Evolutionary conservation across 768 basidiomycete species (phyloP).

Genomic region (Russula vinacea): DNA sequence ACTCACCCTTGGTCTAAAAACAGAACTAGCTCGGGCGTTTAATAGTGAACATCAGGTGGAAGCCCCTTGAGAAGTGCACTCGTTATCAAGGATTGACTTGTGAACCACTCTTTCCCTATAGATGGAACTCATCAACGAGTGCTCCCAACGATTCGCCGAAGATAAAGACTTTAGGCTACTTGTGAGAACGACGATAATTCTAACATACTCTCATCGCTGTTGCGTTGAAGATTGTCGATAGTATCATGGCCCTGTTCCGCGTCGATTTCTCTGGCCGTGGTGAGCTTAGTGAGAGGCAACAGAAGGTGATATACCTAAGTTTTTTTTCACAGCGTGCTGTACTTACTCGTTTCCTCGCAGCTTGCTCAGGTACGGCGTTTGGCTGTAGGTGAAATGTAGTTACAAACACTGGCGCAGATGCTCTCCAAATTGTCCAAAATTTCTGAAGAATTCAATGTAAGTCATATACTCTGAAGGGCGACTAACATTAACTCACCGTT

Average conservation of each 20-base stretch:
- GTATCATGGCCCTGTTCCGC: conserved; percentile 95
- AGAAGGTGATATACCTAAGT: conserved; percentile 53
- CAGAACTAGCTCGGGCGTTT: conserved; percentile 68
- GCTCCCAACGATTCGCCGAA: conserved; percentile 83
- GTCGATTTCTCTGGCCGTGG: conserved; percentile 93
- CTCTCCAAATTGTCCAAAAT: conserved; percentile 87
- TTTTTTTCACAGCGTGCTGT: conserved; percentile 4
- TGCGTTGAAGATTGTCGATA: conserved; percentile 74
- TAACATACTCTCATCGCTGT: not conserved
- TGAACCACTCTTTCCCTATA: conserved; percentile 34
- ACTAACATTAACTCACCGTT: conserved; percentile 8
- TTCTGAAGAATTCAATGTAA: conserved; percentile 86
- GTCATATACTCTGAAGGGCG: conserved; percentile 26
- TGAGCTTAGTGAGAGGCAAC: conserved; percentile 90
- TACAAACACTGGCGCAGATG: conserved; percentile 52
- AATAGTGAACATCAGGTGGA: conserved; percentile 90
- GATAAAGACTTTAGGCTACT: conserved; percentile 79
- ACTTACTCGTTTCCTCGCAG: conserved; percentile 40
- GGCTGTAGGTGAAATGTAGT: not conserved
- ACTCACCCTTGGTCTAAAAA: conserved; percentile 21
- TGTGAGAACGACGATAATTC: conserved; percentile 37
- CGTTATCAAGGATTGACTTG: conserved; percentile 12
- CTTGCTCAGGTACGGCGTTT: conserved; percentile 65
- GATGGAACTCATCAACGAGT: conserved; percentile 92
- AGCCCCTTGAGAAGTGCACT: not conserved